A percentile compares a stretch with the other conserved stretches of the same genome.
These are phyloP conservation scores for Talaromyces funiculosus DNA, from an alignment of 2,329 filamentous ascomycete genomes.

Conservation along the genomic window DNA sequence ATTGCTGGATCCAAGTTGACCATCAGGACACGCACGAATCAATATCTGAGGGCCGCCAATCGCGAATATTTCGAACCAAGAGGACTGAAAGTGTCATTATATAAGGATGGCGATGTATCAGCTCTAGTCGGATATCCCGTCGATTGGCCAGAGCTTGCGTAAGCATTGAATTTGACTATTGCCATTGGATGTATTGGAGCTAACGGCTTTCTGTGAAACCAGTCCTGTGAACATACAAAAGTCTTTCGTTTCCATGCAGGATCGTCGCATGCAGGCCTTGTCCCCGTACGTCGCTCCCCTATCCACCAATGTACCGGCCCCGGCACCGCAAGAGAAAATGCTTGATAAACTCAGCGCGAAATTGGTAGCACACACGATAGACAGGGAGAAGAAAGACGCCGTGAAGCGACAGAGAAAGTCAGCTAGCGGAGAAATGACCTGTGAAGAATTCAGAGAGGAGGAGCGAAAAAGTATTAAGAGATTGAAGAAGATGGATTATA, in stretches of 20 bases:
- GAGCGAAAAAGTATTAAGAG: background rate
- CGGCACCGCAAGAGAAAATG: background rate
- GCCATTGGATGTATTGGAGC: background rate
- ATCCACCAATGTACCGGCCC: background rate
- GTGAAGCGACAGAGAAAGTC: background rate
- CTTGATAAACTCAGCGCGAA: constrained; percentile 1
- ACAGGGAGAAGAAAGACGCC: background rate
- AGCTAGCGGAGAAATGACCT: background rate
- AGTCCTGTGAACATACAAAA: background rate
- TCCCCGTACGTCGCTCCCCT: background rate
- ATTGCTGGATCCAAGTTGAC: background rate
- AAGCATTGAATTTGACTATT: background rate
- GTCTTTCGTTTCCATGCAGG: background rate
- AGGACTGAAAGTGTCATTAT: background rate
- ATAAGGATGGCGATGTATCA: background rate
- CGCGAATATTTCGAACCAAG: constrained; percentile 8
- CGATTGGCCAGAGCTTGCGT: background rate
- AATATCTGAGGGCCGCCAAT: background rate
- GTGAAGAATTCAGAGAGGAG: background rate
- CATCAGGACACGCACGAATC: background rate
- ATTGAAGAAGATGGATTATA: constrained; percentile 5
- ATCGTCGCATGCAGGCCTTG: constrained; percentile 2
- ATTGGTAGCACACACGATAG: background rate
- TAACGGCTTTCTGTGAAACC: background rate
- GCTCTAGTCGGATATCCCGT: background rate